Conservation (phyloP, 2,329 filamentous ascomycete species). For the Alternaria sp. region DNA sequence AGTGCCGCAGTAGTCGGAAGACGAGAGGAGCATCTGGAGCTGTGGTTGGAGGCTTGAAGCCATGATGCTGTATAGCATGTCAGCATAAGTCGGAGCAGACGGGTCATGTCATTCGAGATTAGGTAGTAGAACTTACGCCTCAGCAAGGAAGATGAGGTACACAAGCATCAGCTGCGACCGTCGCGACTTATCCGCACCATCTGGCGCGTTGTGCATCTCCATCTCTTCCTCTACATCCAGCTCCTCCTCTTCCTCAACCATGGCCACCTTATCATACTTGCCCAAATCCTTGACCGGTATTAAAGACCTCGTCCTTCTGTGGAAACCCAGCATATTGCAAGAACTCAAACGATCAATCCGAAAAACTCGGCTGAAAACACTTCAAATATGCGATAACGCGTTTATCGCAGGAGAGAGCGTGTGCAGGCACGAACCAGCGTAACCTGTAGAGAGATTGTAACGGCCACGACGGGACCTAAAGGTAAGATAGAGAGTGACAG, state of each 20-base stretch:
- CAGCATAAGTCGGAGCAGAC: constrained; percentile 12
- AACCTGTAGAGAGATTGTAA: constrained; percentile 42
- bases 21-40: constrained; percentile 56
- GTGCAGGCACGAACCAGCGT: constrained; percentile 41
- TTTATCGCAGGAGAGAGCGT: constrained; percentile 14
- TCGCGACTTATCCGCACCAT: constrained; percentile 33
- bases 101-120: not conserved
- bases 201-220: constrained; percentile 30
- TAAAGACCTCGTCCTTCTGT: constrained; percentile 53
- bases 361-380: constrained; percentile 9
- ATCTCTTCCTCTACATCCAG: constrained; percentile 40
- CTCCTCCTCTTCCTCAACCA: constrained; percentile 39
- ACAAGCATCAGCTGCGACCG: constrained; percentile 53
- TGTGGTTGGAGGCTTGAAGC: constrained; percentile 59
- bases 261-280: constrained; percentile 53
- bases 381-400: constrained; percentile 23
- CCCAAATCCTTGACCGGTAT: constrained; percentile 55
- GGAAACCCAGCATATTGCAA: constrained; percentile 55
- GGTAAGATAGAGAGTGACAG: constrained; percentile 45
- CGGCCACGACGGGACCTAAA: constrained; percentile 39
- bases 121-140: constrained; percentile 49
- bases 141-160: constrained; percentile 58
- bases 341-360: constrained; percentile 9
- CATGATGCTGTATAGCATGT: constrained; percentile 51
- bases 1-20: constrained; percentile 55